Conservation (phyloP, 257 asterid genomes). For the Capsicum chinense region DNA sequence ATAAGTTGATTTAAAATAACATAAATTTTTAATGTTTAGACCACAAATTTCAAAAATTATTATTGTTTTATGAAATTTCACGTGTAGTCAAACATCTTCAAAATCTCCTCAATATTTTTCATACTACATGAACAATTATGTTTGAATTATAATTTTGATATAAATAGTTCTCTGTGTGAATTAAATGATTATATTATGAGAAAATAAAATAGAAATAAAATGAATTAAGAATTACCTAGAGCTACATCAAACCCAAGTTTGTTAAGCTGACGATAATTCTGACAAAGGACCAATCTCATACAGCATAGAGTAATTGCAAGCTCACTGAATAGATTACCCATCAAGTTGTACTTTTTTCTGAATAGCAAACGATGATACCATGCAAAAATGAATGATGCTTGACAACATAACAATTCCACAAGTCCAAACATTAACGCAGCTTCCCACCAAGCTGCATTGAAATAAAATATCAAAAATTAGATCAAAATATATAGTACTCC, state of each 20-base stretch:
- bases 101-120: background rate
- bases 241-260: conserved; percentile 33
- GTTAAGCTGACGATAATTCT: conserved; percentile 37
- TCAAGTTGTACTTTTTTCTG: conserved; percentile 31
- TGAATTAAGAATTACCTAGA: conserved; percentile 26
- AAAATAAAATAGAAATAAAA: background rate
- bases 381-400: conserved; percentile 28
- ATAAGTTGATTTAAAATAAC: background rate
- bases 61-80: background rate
- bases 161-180: background rate
- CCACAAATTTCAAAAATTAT: background rate
- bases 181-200: background rate
- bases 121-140: background rate
- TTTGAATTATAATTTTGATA: too few relatives aligned
- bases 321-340: conserved; percentile 33
- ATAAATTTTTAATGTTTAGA: background rate
- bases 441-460: conserved; percentile 39
- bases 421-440: conserved; percentile 26
- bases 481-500: background rate
- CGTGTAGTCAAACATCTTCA: background rate
- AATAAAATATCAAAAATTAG: background rate
- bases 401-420: background rate
- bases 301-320: conserved; percentile 29
- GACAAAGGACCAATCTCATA: conserved; percentile 35
- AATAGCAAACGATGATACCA: conserved; percentile 35